A percentile compares a stretch with the other conserved stretches of the same genome.
Evolutionary conservation across 1,284 basidiomycete species (phyloP).

Genomic region (Fomitopsis pinicola): DNA sequence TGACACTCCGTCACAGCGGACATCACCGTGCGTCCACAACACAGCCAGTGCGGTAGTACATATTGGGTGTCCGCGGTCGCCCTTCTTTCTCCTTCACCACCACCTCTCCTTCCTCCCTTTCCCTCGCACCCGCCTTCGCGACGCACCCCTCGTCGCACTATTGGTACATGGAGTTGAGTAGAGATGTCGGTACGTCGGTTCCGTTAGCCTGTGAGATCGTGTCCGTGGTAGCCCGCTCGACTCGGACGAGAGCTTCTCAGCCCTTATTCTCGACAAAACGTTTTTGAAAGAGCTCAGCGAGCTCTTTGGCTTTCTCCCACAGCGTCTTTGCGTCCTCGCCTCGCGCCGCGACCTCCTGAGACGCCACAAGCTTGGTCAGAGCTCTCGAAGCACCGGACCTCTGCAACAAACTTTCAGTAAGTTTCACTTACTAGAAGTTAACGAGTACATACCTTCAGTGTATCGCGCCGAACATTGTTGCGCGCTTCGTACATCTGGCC

Average conservation of each 20-base stretch:
- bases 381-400: not conserved
- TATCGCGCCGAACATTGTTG: not conserved
- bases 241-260: not conserved
- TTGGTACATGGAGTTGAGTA: not conserved
- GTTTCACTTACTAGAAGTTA: too few relatives aligned
- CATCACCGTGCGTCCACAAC: not conserved
- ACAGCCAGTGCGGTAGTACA: not conserved
- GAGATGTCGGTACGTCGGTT: not conserved
- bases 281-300: not conserved
- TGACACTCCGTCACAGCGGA: not conserved
- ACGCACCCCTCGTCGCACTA: not conserved
- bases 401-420: not conserved
- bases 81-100: not conserved
- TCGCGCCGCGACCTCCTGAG: not conserved
- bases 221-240: not conserved
- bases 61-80: not conserved
- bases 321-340: not conserved
- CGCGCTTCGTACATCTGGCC: conserved; percentile 4
- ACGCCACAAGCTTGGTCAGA: not conserved
- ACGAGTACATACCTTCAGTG: not conserved
- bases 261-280: not conserved
- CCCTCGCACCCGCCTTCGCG: not conserved
- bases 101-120: not conserved
- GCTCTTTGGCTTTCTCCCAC: not conserved
- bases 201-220: not conserved